These are phyloP conservation scores for Echinosophora koreensis DNA, from an alignment of 306 rosid species.

Conservation along the genomic window DNA sequence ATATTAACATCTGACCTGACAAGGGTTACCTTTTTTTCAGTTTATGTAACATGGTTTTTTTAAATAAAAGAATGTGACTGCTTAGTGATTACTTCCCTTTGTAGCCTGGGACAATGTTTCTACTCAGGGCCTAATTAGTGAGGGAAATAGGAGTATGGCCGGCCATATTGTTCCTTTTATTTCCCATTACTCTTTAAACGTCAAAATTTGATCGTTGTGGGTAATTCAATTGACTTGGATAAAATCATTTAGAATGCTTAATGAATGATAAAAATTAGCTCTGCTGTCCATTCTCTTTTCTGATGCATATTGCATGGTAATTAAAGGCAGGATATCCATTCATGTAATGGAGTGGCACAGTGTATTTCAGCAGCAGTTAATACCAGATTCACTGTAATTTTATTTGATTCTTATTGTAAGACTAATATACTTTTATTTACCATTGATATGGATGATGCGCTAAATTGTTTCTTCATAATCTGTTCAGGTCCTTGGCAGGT, in stretches of 20 bases:
- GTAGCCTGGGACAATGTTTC: not conserved
- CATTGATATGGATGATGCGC: constrained; percentile 26
- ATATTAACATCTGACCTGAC: constrained; percentile 17
- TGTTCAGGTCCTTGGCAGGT: constrained; percentile 96
- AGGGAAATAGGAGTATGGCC: constrained; percentile 9
- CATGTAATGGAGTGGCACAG: constrained; percentile 27
- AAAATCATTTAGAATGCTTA: not conserved
- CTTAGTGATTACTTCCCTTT: constrained; percentile 28
- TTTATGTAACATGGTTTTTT: not conserved
- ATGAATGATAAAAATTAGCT: not conserved
- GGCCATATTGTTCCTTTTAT: constrained; percentile 1
- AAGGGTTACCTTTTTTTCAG: not conserved
- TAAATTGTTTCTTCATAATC: constrained; percentile 35
- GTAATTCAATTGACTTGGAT: constrained; percentile 10
- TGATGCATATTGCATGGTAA: constrained; percentile 27
- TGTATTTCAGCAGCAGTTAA: constrained; percentile 22
- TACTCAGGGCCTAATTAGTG: not conserved
- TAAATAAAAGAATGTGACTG: not conserved
- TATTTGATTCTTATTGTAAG: constrained; percentile 30
- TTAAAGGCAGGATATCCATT: constrained; percentile 17
- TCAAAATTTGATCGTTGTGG: not conserved
- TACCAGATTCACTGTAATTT: constrained; percentile 28
- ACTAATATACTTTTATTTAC: constrained; percentile 20
- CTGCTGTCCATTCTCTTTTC: not conserved
- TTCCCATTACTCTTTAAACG: not conserved